These are phyloP conservation scores for Corymbia maculata DNA, from an alignment of 345 rosid species.

Conservation along the genomic window DNA sequence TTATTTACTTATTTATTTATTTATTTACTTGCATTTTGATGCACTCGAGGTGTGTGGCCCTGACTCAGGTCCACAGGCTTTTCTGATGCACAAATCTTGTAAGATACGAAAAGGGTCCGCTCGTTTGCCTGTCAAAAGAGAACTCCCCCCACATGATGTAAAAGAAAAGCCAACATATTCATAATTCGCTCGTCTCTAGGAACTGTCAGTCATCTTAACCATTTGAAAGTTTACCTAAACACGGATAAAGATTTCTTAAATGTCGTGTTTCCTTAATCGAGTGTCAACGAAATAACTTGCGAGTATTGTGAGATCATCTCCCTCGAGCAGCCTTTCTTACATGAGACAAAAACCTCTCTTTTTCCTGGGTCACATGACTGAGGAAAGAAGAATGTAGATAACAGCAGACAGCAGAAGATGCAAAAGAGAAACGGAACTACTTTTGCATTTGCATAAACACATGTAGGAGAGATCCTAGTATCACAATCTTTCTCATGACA, in stretches of 20 bases:
- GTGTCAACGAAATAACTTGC: background rate
- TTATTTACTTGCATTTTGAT: background rate
- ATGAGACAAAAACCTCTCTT: background rate
- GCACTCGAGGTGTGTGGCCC: background rate
- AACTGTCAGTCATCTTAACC: background rate
- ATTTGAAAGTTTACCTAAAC: background rate
- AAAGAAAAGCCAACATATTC: conserved; percentile 5
- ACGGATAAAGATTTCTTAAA: background rate
- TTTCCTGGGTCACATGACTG: background rate
- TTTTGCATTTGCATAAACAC: background rate
- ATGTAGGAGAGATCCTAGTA: background rate
- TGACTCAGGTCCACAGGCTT: background rate
- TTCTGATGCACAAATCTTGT: conserved; percentile 17
- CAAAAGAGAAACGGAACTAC: background rate
- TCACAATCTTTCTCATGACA: background rate
- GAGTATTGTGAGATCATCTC: background rate
- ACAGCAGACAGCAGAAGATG: background rate
- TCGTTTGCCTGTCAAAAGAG: background rate
- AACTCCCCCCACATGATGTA: background rate
- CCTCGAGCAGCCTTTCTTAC: background rate
- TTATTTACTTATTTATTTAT: too few species aligned
- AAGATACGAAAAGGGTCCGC: conserved; percentile 18
- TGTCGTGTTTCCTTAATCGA: background rate
- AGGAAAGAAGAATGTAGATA: background rate
- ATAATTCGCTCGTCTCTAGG: background rate